Percentiles rank a stretch among this genome's conserved stretches.
phyloP scores from a whole-genome alignment of 805 yeast genomes.

The Candida dajiaensis region DNA sequence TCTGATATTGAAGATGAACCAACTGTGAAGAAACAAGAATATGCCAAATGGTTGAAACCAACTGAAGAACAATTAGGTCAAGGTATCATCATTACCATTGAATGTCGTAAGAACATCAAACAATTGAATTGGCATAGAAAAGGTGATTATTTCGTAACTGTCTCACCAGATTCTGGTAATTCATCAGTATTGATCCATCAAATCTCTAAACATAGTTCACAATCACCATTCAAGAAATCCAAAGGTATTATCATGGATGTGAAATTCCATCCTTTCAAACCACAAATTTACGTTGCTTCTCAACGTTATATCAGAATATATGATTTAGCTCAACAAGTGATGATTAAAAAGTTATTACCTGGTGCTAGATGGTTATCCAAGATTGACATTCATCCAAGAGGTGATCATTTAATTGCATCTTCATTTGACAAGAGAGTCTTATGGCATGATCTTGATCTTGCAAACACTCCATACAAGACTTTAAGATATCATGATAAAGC shows the following conservation, averaged over 20 bases:
- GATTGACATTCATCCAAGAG: slow-evolving; percentile 92
- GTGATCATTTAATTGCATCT: slow-evolving; percentile 88
- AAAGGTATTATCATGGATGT: slow-evolving; percentile 96
- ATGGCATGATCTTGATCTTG: slow-evolving; percentile 95
- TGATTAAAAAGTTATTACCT: slow-evolving; percentile 81
- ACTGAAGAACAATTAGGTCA: slow-evolving; percentile 49
- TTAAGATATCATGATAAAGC: slow-evolving; percentile 93
- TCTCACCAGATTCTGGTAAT: slow-evolving; percentile 89
- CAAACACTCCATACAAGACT: slow-evolving; percentile 89
- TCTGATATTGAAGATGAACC: slow-evolving; percentile 33
- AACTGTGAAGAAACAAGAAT: slow-evolving; percentile 42
- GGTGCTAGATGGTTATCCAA: slow-evolving; percentile 94
- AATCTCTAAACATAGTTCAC: slow-evolving; percentile 88
- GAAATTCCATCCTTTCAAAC: slow-evolving; percentile 93
- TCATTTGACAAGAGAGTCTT: slow-evolving; percentile 92
- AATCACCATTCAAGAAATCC: slow-evolving; percentile 89
- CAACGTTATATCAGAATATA: slow-evolving; percentile 90
- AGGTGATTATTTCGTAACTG: slow-evolving; percentile 95
- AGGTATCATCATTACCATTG: slow-evolving; percentile 71
- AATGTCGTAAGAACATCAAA: slow-evolving; percentile 65
- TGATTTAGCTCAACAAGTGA: slow-evolving; percentile 79
- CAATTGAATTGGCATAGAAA: slow-evolving; percentile 92
- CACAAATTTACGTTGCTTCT: slow-evolving; percentile 88
- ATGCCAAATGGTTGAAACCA: slow-evolving; percentile 83
- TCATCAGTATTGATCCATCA: slow-evolving; percentile 92